Evolutionary conservation across 495 filamentous ascomycete species (phyloP), one percentile per base, ranked within the genome.

Genomic region (Tetracladium marchalianum): DNA sequence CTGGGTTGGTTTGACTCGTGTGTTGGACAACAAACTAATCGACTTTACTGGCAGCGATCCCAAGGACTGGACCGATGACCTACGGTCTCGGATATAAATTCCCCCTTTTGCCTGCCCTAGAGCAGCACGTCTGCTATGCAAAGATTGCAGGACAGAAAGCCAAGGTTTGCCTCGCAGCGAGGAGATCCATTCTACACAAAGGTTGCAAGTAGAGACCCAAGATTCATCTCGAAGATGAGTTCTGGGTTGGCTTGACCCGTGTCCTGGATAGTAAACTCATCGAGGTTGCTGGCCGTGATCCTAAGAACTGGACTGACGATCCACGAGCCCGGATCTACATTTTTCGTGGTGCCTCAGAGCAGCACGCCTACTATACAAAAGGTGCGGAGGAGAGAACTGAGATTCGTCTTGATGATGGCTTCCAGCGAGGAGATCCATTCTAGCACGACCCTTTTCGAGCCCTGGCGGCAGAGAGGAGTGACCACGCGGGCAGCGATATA

Each of bases 261-360:
- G 75, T 82, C 5, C 93, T 96, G 55, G 92, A 98, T 63, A 86
- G 77, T 5, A 82, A 78, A 33, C 90, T 85, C 55, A 94, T 98
- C 49, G 86, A 84, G 50, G 63, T 83, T 40, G 90, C 88, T 6
- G 92, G 85, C 2, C 72, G 68, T 36, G 92, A 98, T 52, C 82
- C 87, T 9, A 96, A 97, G 61, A 85, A 93, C 59, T 90, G 88
- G 80, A 95, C 87, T 9, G 72, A 72, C 35, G 81, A 96, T 50
- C 89, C 88, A 13, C 78, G 81, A 7, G 89, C 89, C 9, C 77
- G 92, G n/a, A 87, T 98, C 47, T 98, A 98, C 55, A 68, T 98
- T 19, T 92, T 92, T 0, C 65, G 61, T n/a, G 85, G 87, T 12
- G 84, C 80, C 16, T 86, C 87, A 0, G 84, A 90, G 59, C 92